A percentile compares a stretch with the other conserved stretches of the same genome.
Evolutionary conservation across 768 basidiomycete genomes (phyloP).

Genomic region (Pleurotus citrinopileatus): DNA sequence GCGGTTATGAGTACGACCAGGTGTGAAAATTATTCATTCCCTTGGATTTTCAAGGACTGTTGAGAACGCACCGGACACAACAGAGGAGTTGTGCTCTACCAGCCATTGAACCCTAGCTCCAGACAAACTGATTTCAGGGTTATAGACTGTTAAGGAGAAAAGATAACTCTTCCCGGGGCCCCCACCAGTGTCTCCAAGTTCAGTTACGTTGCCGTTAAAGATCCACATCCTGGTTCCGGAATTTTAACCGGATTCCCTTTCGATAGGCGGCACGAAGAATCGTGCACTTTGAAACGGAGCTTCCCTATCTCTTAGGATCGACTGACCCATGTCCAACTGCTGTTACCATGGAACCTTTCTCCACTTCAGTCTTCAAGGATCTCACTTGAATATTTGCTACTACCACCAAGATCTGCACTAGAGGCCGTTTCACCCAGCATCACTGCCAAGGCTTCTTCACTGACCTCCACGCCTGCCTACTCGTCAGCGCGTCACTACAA

Average conservation of each 20-base stretch:
- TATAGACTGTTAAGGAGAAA: slow-evolving; percentile 73
- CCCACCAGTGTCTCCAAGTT: slow-evolving; percentile 59
- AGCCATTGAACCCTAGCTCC: slow-evolving; percentile 68
- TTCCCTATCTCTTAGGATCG: slow-evolving; percentile 40
- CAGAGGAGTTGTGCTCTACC: slow-evolving; percentile 72
- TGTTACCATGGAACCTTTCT: slow-evolving; percentile 87
- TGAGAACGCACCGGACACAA: slow-evolving; percentile 69
- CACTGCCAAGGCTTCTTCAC: slow-evolving; percentile 75
- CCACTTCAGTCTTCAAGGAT: slow-evolving; percentile 87
- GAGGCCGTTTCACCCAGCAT: slow-evolving; percentile 73
- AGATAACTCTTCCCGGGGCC: slow-evolving; percentile 78
- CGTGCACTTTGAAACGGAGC: slow-evolving; percentile 53
- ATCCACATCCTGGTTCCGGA: slow-evolving; percentile 75
- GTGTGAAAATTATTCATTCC: slow-evolving; percentile 68
- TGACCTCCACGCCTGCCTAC: slow-evolving; percentile 77
- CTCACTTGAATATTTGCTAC: slow-evolving; percentile 88
- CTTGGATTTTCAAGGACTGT: slow-evolving; percentile 75
- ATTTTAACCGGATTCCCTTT: slow-evolving; percentile 80
- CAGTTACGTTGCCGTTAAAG: slow-evolving; percentile 70
- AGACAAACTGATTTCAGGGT: slow-evolving; percentile 74
- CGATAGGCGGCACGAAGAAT: slow-evolving; percentile 65
- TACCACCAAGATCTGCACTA: slow-evolving; percentile 88
- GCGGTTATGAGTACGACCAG: slow-evolving; percentile 77
- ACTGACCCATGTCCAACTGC: slow-evolving; percentile 86
- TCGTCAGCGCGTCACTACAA: slow-evolving; percentile 69